Evolutionary conservation across 1,284 basidiomycete species (phyloP).

Genomic region (Anthracocystis setariae): DNA sequence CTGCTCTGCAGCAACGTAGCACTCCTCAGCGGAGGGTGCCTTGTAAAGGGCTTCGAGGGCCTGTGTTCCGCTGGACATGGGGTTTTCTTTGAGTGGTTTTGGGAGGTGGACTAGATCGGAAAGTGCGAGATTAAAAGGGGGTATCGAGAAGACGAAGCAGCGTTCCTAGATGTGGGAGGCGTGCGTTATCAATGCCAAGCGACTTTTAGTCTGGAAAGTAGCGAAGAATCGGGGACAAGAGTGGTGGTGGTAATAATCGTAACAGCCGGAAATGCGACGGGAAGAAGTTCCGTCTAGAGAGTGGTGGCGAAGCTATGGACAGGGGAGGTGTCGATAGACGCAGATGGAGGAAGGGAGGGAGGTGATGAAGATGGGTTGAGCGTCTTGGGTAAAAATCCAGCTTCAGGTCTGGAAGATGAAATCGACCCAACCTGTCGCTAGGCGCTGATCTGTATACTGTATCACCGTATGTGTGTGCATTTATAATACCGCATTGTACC

Average conservation of each 20-base stretch:
- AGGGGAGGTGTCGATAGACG: conserved; percentile 17
- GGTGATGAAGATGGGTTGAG: neutral
- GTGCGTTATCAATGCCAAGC: conserved; percentile 17
- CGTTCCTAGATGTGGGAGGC: neutral
- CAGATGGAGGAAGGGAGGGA: conserved; percentile 15
- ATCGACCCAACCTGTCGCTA: too few species aligned
- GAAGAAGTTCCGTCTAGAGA: conserved; percentile 1
- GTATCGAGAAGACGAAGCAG: conserved; percentile 12
- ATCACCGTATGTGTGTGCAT: too few species aligned
- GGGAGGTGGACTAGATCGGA: neutral
- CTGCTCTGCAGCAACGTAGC: conserved; percentile 65
- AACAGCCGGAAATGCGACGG: conserved; percentile 1
- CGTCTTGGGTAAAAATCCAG: too few species aligned
- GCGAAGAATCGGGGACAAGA: conserved; percentile 15
- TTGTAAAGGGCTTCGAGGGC: conserved; percentile 54
- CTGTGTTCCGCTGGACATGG: conserved; percentile 39
- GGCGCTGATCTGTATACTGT: too few species aligned
- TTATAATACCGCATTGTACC: too few species aligned
- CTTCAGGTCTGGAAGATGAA: too few species aligned
- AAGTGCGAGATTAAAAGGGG: conserved; percentile 3
- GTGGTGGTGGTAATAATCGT: conserved; percentile 2
- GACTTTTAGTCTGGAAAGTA: conserved; percentile 5
- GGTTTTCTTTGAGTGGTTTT: conserved; percentile 14
- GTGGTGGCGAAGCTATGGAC: conserved; percentile 8
- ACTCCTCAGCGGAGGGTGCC: conserved; percentile 58